Conservation (phyloP, 768 basidiomycete genomes). For the Boletales sp. region DNA sequence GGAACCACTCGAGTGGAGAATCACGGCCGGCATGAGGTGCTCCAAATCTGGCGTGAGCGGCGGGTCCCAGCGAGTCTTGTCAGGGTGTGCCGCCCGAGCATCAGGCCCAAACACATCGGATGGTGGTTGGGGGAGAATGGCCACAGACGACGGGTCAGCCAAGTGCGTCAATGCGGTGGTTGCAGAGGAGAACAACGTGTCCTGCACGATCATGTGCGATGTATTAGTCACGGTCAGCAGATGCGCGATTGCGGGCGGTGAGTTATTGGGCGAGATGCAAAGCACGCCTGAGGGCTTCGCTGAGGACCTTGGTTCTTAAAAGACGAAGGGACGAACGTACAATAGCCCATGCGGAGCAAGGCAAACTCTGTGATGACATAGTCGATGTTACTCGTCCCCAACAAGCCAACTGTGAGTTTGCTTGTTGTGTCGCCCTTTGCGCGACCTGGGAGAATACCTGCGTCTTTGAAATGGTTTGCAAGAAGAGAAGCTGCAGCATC, state of each 20-base stretch:
- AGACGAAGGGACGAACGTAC: constrained; percentile 9
- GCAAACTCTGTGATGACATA: constrained; percentile 25
- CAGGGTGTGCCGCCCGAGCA: constrained; percentile 14
- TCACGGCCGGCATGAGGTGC: constrained; percentile 15
- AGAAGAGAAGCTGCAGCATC: constrained; percentile 26
- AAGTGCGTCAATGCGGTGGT: constrained; percentile 14
- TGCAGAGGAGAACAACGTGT: constrained; percentile 12
- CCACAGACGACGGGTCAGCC: constrained; percentile 18
- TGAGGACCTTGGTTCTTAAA: neutral
- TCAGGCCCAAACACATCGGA: constrained; percentile 12
- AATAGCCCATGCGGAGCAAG: constrained; percentile 30
- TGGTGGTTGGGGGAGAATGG: constrained; percentile 21
- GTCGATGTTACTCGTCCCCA: constrained; percentile 26
- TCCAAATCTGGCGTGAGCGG: constrained; percentile 21
- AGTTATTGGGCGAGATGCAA: constrained; percentile 43
- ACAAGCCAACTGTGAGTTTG: constrained; percentile 23
- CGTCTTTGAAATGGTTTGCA: constrained; percentile 20
- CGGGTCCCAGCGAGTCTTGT: constrained; percentile 21
- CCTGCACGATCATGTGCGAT: constrained; percentile 22
- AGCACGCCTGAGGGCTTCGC: constrained; percentile 22
- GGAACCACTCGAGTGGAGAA: constrained; percentile 29
- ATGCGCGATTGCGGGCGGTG: constrained; percentile 43
- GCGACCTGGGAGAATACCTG: constrained; percentile 19
- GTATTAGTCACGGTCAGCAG: constrained; percentile 31
- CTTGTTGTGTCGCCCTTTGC: constrained; percentile 22